Conservation (phyloP, 768 basidiomycete genomes). For the Asterophora parasitica region DNA sequence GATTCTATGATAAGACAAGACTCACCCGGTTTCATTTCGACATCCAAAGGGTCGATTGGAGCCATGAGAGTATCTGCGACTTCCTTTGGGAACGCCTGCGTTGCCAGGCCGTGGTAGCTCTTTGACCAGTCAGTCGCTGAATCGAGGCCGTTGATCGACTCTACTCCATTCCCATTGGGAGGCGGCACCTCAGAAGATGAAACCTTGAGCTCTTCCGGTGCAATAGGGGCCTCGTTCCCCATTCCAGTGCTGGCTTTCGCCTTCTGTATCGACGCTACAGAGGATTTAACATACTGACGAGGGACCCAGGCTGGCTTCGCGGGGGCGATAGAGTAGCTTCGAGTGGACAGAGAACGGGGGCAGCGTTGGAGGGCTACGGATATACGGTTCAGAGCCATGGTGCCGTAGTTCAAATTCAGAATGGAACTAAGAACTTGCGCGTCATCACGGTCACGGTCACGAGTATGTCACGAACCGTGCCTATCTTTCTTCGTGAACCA, state of each 20-base stretch:
- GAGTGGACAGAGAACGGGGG: constrained; percentile 3
- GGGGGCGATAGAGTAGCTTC: constrained; percentile 1
- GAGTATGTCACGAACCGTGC: background rate
- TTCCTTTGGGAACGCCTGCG: constrained; percentile 73
- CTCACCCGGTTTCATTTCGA: constrained; percentile 93
- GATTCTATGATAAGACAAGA: constrained; percentile 2
- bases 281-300: constrained; percentile 4
- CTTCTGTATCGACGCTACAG: constrained; percentile 1
- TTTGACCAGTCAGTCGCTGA: constrained; percentile 77
- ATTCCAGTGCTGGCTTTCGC: constrained; percentile 14
- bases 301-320: constrained; percentile 7
- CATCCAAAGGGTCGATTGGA: constrained; percentile 69
- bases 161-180: background rate
- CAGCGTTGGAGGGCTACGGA: constrained; percentile 7
- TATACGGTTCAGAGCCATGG: constrained; percentile 15
- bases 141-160: background rate
- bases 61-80: constrained; percentile 67
- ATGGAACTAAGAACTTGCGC: constrained; percentile 2
- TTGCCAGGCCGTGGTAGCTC: constrained; percentile 78
- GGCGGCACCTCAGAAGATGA: constrained; percentile 8
- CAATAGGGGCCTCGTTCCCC: background rate
- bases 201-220: constrained; percentile 8
- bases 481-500: constrained; percentile 1
- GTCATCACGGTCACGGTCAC: constrained; percentile 1
- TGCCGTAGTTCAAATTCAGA: background rate